A percentile compares a stretch with the other conserved stretches of the same genome.
phyloP scores from a whole-genome alignment of 1,139 yeast genomes.

The Diutina catenulata region DNA sequence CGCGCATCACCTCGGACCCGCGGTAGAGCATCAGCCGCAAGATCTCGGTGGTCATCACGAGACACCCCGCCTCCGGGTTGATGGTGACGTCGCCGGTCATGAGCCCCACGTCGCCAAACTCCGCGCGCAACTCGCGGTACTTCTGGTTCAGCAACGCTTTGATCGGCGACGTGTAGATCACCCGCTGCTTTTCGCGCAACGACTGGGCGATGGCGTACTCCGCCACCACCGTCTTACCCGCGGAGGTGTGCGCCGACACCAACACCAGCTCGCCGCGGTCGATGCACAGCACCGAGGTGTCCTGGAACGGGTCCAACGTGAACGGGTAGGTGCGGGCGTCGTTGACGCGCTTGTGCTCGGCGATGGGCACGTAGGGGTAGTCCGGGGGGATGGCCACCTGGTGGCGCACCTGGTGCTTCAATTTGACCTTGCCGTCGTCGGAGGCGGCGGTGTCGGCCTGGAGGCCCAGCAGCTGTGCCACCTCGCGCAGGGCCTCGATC shows the following conservation, averaged over 20 bases:
- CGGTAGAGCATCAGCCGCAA: constrained; percentile 88
- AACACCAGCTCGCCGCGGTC: constrained; percentile 97
- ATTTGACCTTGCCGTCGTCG: constrained; percentile 47
- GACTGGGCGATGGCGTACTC: constrained; percentile 95
- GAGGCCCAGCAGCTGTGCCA: constrained; percentile 67
- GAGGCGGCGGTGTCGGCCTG: constrained; percentile 24
- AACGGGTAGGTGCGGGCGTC: constrained; percentile 94
- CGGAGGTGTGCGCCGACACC: constrained; percentile 96
- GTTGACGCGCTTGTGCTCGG: constrained; percentile 74
- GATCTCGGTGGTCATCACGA: constrained; percentile 97
- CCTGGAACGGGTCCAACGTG: constrained; percentile 87
- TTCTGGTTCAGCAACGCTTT: constrained; percentile 90
- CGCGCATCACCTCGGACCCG: constrained; percentile 93
- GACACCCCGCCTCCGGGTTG: constrained; percentile 92
- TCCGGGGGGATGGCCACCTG: constrained; percentile 95
- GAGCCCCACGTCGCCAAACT: constrained; percentile 70
- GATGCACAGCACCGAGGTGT: constrained; percentile 90
- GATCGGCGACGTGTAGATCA: constrained; percentile 87
- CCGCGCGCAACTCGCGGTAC: constrained; percentile 80
- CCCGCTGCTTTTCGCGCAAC: constrained; percentile 77
- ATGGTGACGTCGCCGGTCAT: constrained; percentile 98
- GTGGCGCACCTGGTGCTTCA: constrained; percentile 91
- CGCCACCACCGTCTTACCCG: constrained; percentile 88
- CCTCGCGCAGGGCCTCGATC: constrained; percentile 84
- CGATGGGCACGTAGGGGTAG: constrained; percentile 77